phyloP scores from a whole-genome alignment of 2,329 filamentous ascomycete species.

The Fusarium palustre region DNA sequence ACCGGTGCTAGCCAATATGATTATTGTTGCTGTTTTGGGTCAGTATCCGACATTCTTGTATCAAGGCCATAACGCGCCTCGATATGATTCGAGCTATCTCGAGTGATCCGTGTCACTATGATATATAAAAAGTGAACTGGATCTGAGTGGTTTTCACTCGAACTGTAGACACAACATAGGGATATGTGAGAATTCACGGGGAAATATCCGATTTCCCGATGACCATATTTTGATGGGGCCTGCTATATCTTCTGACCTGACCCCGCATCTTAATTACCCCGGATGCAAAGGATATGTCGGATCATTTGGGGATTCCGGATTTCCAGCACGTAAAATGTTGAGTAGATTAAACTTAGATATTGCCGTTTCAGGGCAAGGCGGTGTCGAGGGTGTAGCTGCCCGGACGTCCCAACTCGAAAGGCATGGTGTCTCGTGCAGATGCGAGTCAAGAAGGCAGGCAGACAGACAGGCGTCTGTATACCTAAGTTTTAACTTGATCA shows the following conservation, averaged over 20 bases:
- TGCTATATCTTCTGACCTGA: slow-evolving; percentile 5
- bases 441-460: slow-evolving; percentile 16
- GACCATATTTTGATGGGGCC: slow-evolving; percentile 9
- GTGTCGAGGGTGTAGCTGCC: neutral
- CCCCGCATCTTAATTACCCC: slow-evolving; percentile 42
- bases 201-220: slow-evolving; percentile 29
- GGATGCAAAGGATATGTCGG: slow-evolving; percentile 27
- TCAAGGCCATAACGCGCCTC: neutral
- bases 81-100: neutral
- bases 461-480: slow-evolving; percentile 1
- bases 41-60: neutral
- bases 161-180: slow-evolving; percentile 22
- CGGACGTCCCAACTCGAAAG: neutral
- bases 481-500: slow-evolving; percentile 13
- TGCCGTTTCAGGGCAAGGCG: neutral
- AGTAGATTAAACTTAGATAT: slow-evolving; percentile 3
- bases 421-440: neutral
- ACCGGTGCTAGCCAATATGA: neutral
- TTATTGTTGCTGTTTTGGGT: neutral
- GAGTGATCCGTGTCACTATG: neutral
- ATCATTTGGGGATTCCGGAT: slow-evolving; percentile 17
- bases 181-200: slow-evolving; percentile 18
- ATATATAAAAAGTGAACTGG: slow-evolving; percentile 17
- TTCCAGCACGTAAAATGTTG: slow-evolving; percentile 3
- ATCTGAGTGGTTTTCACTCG: slow-evolving; percentile 4